phyloP scores from a whole-genome alignment of 1,284 basidiomycete species.

The Nidula niveotomentosa region DNA sequence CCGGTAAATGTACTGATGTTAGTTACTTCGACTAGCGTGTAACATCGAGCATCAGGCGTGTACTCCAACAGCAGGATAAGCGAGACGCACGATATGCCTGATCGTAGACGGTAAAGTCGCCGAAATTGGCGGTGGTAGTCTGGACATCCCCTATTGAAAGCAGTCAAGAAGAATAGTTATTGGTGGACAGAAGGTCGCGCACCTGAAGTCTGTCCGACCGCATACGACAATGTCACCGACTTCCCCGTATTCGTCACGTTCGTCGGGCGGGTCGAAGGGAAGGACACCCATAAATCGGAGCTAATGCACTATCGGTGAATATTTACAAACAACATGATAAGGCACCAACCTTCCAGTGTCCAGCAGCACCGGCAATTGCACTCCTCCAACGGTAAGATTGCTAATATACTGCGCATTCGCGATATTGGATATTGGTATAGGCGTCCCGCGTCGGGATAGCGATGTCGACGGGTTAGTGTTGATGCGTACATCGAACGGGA shows the following conservation, averaged over 20 bases:
- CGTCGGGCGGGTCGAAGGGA: slow-evolving; percentile 44
- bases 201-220: slow-evolving; percentile 68
- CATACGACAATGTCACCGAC: slow-evolving; percentile 57
- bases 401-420: slow-evolving; percentile 61
- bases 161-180: not conserved
- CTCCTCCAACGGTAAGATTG: slow-evolving; percentile 57
- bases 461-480: slow-evolving; percentile 10
- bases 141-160: slow-evolving; percentile 55
- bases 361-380: slow-evolving; percentile 47
- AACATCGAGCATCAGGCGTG: slow-evolving; percentile 1
- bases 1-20: slow-evolving; percentile 67
- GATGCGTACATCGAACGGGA: slow-evolving; percentile 49
- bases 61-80: not conserved
- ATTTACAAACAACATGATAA: not conserved
- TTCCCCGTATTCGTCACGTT: slow-evolving; percentile 51
- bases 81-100: slow-evolving; percentile 67
- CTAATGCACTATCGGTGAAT: slow-evolving; percentile 25
- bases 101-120: slow-evolving; percentile 52
- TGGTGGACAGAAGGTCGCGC: slow-evolving; percentile 12
- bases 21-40: slow-evolving; percentile 55
- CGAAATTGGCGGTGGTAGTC: slow-evolving; percentile 56
- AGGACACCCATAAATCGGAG: slow-evolving; percentile 67
- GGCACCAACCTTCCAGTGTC: slow-evolving; percentile 57
- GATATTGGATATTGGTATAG: slow-evolving; percentile 51
- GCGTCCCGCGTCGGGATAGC: slow-evolving; percentile 26